A percentile compares a stretch with the other conserved stretches of the same genome.
Evolutionary conservation across 495 filamentous ascomycete species (phyloP).

Genomic region (Paragyromitra xinjiangensis): DNA sequence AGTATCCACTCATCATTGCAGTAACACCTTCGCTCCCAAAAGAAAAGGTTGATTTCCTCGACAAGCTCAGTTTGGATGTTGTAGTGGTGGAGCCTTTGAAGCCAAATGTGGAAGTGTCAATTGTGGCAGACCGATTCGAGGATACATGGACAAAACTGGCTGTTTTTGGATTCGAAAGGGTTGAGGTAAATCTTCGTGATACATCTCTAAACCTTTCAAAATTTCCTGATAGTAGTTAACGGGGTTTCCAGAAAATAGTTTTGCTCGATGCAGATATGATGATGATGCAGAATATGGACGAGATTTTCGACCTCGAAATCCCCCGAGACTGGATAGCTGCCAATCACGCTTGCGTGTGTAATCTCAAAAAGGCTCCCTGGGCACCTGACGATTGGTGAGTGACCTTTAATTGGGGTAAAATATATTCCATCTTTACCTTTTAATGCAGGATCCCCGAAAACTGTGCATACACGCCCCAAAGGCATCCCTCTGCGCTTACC

Average conservation of each 20-base stretch:
- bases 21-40: conserved; percentile 60
- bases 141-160: conserved; percentile 68
- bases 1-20: conserved; percentile 63
- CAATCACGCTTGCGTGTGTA: conserved; percentile 66
- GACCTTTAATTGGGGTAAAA: background rate
- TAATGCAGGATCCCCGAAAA: conserved; percentile 58
- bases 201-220: background rate
- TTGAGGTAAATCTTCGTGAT: conserved; percentile 45
- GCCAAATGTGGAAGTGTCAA: conserved; percentile 50
- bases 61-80: conserved; percentile 56
- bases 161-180: conserved; percentile 62
- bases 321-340: conserved; percentile 62
- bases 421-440: background rate
- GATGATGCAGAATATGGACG: conserved; percentile 62
- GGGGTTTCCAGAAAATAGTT: conserved; percentile 55
- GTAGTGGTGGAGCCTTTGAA: conserved; percentile 59
- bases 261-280: conserved; percentile 67
- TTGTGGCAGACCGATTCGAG: conserved; percentile 63
- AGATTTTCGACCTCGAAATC: conserved; percentile 59
- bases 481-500: conserved; percentile 57
- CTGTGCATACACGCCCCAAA: conserved; percentile 63
- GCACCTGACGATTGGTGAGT: conserved; percentile 62
- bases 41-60: conserved; percentile 57
- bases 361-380: conserved; percentile 63
- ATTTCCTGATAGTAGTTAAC: background rate